Percentiles rank a stretch among this genome's conserved stretches.
These are phyloP conservation scores for Globisporangium viniferum DNA, from an alignment of 352 stramenopile genomes.

Conservation along the genomic window DNA sequence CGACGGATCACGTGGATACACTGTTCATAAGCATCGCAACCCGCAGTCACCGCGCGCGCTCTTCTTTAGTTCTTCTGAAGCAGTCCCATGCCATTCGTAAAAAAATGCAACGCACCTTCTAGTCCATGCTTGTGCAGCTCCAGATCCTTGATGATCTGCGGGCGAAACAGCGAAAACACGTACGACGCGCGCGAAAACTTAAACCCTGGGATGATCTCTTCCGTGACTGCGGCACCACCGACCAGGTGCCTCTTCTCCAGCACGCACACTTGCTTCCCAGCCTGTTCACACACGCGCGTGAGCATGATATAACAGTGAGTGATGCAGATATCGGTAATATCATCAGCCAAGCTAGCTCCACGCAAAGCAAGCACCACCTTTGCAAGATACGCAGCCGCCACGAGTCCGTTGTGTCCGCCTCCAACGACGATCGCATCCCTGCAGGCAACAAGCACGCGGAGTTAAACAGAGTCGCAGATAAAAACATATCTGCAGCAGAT, in stretches of 20 bases:
- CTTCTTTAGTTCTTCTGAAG: neutral
- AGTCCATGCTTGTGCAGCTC: conserved; percentile 78
- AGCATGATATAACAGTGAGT: neutral
- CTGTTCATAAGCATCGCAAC: conserved; percentile 20
- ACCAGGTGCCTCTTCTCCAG: conserved; percentile 87
- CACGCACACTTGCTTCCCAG: conserved; percentile 84
- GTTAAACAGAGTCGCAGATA: neutral
- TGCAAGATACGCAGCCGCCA: conserved; percentile 86
- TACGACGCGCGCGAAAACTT: conserved; percentile 91
- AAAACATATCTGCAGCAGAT: neutral
- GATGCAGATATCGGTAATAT: too few species aligned
- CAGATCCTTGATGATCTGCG: conserved; percentile 88
- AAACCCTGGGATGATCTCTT: conserved; percentile 90
- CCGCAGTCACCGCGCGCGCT: neutral
- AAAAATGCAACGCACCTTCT: conserved; percentile 34
- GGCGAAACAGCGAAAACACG: conserved; percentile 87
- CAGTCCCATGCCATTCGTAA: neutral
- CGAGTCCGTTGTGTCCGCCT: conserved; percentile 88
- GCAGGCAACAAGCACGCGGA: neutral
- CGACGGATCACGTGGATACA: conserved; percentile 77
- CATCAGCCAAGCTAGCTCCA: neutral
- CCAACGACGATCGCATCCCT: conserved; percentile 89
- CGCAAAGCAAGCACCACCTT: conserved; percentile 49
- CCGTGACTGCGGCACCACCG: conserved; percentile 85
- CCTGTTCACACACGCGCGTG: conserved; percentile 22